These are phyloP conservation scores for Sporothrix pallida DNA, from an alignment of 2,329 filamentous ascomycete genomes.

Conservation along the genomic window DNA sequence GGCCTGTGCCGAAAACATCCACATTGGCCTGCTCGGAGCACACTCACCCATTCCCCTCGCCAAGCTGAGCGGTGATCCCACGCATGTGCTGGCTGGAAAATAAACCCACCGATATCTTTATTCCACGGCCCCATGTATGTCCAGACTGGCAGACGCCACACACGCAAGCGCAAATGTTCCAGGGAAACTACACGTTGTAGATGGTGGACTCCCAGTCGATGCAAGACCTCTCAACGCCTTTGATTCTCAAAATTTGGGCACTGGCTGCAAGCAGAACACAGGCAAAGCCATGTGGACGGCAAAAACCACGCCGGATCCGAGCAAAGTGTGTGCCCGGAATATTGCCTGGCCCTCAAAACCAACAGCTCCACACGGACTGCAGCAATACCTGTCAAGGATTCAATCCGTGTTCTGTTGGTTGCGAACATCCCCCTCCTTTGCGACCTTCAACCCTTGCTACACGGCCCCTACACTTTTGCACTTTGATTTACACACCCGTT, in stretches of 20 bases:
- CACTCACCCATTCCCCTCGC: background rate
- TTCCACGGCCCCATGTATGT: background rate
- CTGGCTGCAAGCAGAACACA: background rate
- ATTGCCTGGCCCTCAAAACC: slow-evolving; percentile 7
- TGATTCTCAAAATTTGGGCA: background rate
- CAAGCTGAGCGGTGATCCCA: too few relatives aligned
- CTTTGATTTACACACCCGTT: background rate
- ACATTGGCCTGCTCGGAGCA: too few relatives aligned
- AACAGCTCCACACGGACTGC: slow-evolving; percentile 18
- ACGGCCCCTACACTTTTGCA: background rate
- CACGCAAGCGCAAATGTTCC: too few relatives aligned
- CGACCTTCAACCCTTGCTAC: background rate
- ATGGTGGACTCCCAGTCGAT: background rate
- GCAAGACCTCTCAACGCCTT: background rate
- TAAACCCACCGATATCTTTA: too few relatives aligned
- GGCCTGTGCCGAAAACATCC: too few relatives aligned
- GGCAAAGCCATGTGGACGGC: background rate
- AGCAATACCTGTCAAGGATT: slow-evolving; percentile 4
- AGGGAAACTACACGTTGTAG: too few relatives aligned
- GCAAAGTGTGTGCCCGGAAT: background rate
- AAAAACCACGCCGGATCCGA: background rate
- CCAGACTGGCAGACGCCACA: too few relatives aligned
- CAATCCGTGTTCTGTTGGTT: slow-evolving; percentile 18
- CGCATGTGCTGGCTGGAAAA: too few relatives aligned
- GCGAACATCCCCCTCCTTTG: background rate